Percentiles rank a stretch among this genome's conserved stretches.
These are phyloP conservation scores for Diaporthe citrichinensis DNA, from an alignment of 2,329 filamentous ascomycete genomes.

Conservation along the genomic window DNA sequence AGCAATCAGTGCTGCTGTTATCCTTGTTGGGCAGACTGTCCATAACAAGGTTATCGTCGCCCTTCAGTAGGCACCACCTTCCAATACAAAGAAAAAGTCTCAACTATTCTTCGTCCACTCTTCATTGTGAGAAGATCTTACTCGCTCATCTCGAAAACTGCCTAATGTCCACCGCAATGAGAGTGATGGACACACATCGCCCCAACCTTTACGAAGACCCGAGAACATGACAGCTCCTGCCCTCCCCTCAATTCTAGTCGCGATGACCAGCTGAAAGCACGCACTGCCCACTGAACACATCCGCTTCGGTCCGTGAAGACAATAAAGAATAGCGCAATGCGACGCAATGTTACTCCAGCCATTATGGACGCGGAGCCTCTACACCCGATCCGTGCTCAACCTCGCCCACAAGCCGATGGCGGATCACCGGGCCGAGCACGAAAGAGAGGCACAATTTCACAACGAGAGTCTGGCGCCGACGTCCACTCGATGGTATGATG, in stretches of 20 bases:
- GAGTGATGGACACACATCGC: background rate
- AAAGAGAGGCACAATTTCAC: background rate
- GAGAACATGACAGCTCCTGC: background rate
- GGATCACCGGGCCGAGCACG: background rate
- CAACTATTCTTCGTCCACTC: background rate
- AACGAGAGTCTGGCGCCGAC: background rate
- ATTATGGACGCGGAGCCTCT: background rate
- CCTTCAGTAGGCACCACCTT: background rate
- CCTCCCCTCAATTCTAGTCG: background rate
- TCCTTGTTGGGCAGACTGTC: background rate
- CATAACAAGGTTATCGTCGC: background rate
- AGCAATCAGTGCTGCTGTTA: background rate
- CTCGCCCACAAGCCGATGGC: conserved; percentile 6
- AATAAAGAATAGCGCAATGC: background rate
- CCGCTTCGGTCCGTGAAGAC: background rate
- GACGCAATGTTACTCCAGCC: background rate
- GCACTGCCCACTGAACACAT: background rate
- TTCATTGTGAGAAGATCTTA: background rate
- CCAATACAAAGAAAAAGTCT: background rate
- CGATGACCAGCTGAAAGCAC: background rate
- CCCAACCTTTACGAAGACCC: too few species aligned
- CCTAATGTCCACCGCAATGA: background rate
- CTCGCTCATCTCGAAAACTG: background rate
- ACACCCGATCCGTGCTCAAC: background rate
- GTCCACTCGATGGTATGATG: background rate